Evolutionary conservation across 106 monocot genomes (phyloP).

Genomic region (Hemerocallis citrina): DNA sequence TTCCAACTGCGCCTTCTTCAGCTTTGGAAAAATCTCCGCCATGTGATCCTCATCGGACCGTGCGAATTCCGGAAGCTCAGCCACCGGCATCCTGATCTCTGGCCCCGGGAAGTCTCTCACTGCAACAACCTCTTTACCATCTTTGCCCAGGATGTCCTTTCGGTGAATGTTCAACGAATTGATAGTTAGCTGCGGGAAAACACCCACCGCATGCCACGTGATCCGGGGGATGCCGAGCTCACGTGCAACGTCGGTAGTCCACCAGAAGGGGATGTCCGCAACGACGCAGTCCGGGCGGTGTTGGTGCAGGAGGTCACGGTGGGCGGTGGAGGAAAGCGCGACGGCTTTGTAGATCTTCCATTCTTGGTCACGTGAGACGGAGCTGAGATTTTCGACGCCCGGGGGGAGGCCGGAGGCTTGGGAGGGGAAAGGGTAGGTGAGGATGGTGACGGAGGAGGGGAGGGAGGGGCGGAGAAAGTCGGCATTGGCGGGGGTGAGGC

Average conservation of each 20-base stretch:
- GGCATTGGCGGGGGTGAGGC: slow-evolving; percentile 42
- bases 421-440: slow-evolving; percentile 43
- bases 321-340: slow-evolving; percentile 12
- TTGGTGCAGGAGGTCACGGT: slow-evolving; percentile 20
- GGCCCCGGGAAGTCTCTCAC: slow-evolving; percentile 5
- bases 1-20: slow-evolving; percentile 25
- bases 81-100: slow-evolving; percentile 4
- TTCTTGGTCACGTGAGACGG: slow-evolving; percentile 16
- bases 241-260: slow-evolving; percentile 26
- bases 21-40: slow-evolving; percentile 4
- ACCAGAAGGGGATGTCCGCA: slow-evolving; percentile 35
- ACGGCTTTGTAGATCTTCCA: slow-evolving; percentile 33
- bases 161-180: slow-evolving; percentile 15
- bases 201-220: slow-evolving; percentile 37
- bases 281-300: slow-evolving; percentile 49
- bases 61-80: slow-evolving; percentile 39
- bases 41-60: slow-evolving; percentile 8
- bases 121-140: background rate
- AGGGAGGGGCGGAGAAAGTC: slow-evolving; percentile 22
- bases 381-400: slow-evolving; percentile 40
- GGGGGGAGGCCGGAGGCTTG: slow-evolving; percentile 27
- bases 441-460: slow-evolving; percentile 18
- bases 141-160: background rate
- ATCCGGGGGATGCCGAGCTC: slow-evolving; percentile 44
- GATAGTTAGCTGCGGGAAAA: slow-evolving; percentile 43